A percentile compares a stretch with the other conserved stretches of the same genome.
These are phyloP conservation scores for Climacium dendroides DNA, from an alignment of 225 moss, liverwort and hornwort genomes.

Conservation along the genomic window DNA sequence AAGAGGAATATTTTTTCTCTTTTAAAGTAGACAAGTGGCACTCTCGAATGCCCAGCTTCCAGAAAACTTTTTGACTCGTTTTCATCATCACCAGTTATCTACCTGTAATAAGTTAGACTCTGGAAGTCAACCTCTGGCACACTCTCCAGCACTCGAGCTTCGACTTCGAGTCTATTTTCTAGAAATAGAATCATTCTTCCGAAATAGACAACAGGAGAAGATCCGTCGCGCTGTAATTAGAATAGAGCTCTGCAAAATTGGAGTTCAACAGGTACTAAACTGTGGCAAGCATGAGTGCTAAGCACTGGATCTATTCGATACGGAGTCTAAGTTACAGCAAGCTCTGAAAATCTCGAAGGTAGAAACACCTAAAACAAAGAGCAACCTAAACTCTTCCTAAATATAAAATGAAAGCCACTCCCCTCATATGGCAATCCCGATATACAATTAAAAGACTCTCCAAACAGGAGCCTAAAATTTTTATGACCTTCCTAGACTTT, in stretches of 20 bases:
- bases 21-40: neutral
- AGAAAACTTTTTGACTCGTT: neutral
- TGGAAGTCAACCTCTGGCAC: neutral
- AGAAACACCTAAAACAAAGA: neutral
- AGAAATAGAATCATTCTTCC: neutral
- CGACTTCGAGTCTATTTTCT: neutral
- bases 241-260: no score
- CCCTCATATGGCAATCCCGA: neutral
- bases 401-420: neutral
- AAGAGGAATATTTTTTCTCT: neutral
- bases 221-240: no score
- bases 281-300: neutral
- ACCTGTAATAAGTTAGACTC: neutral
- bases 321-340: neutral
- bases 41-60: neutral
- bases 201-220: neutral
- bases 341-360: neutral
- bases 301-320: neutral
- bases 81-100: neutral
- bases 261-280: no score
- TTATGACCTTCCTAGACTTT: neutral
- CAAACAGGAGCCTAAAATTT: neutral
- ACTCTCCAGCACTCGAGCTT: neutral
- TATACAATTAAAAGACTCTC: no score
- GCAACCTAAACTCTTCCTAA: neutral